These are phyloP conservation scores for Scutellaria galericulata DNA, from an alignment of 257 asterid species.

Conservation along the genomic window DNA sequence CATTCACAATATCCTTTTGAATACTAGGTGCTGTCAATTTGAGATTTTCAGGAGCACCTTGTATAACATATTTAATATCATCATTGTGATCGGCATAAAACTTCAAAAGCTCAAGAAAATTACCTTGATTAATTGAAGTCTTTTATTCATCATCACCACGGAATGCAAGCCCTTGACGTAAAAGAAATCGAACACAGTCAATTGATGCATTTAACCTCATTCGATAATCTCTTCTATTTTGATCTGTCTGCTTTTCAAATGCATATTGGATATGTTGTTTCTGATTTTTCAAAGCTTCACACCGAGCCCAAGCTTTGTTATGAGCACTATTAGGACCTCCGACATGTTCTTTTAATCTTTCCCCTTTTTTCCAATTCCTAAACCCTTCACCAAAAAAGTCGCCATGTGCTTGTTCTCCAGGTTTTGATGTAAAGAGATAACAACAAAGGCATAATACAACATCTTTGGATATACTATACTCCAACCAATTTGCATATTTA, in stretches of 20 bases:
- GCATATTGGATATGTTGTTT: background rate
- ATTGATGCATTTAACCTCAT: background rate
- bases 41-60: conserved; percentile 9
- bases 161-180: background rate
- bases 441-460: background rate
- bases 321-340: background rate
- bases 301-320: background rate
- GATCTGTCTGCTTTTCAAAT: background rate
- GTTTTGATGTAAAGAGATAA: background rate
- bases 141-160: background rate
- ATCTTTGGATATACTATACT: too few relatives aligned
- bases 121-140: background rate
- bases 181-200: background rate
- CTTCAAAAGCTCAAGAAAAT: background rate
- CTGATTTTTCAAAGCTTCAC: background rate
- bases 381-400: background rate
- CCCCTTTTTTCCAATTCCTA: background rate
- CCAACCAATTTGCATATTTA: too few relatives aligned
- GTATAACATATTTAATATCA: too few relatives aligned
- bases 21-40: conserved; percentile 14
- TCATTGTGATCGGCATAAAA: too few relatives aligned
- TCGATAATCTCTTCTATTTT: background rate
- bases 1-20: conserved; percentile 18
- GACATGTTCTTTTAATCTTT: background rate
- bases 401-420: background rate